Evolutionary conservation across 768 basidiomycete species (phyloP), one percentile per base, ranked within the genome.

Genomic region (Mrakia hoshinonis): DNA sequence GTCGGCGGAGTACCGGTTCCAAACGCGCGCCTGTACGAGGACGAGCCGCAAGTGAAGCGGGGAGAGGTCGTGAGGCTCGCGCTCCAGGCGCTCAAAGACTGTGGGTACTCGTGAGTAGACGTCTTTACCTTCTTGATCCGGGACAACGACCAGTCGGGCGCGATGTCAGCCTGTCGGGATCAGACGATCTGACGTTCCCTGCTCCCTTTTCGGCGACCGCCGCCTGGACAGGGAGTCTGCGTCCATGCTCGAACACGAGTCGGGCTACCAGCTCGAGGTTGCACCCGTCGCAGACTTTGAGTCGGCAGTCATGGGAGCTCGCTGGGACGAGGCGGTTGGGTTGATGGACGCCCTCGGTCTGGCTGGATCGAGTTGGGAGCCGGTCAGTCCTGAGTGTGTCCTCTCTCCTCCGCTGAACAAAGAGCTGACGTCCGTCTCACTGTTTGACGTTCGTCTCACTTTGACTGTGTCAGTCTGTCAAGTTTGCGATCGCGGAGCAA

Each of bases 41-140:
- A 89, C 79, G 52, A 48, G n/a, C 61, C 63, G 2, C 24, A 34
- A 39, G 51, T 95, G 61, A 86, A 92, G 81, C 84, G 92, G 74
- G 90, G 95, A 81, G 93, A 96, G 79, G 93, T 91, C 78, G 87
- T 95, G 63, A 83, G 93, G 75, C 81, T 97, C 58, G 87, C 92
- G 67, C 84, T 96, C 73, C 93, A 97, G 79, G 91, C 88, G 75
- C 80, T 97, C 74, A 84, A 89, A 76, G 93, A 96, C 79, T 88
- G 93, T 63, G 93, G 93, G 0, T 85, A 85, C 76, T 78, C 79
- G 85, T 85, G 75, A 75, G 82, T 77, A 15, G 5, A 6, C 2
- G 9, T 26, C 51, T 31, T 34, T 11, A 13, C 9, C 26, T 52
- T 4, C 22, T 10, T 9, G 26, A 31, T 26, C 15, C 29, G 54